Base-by-base conservation (phyloP, 192 early-diverging fungal genomes). In the Backusella psychrophila region DNA sequence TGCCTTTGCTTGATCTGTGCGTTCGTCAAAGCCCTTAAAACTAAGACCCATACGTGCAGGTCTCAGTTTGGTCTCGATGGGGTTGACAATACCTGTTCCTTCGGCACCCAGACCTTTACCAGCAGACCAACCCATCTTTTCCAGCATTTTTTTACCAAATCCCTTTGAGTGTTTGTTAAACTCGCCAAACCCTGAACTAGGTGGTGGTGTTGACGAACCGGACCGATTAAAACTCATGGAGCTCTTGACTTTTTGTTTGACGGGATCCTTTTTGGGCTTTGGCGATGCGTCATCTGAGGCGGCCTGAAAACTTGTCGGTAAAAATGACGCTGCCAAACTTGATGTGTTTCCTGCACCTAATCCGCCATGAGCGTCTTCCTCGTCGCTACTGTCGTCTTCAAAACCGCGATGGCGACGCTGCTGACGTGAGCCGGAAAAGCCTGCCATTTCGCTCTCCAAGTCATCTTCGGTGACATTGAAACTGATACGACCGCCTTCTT, bases 71-170 rank as follows among this genome's bases (percentile, higher is more conserved):
- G 94, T 94, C 65, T 98, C 93, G 35, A 99, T 92, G 6, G 98
- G 98, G 66, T 96, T 93, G 4, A 95, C 87, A 23, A 97, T 97
- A 74, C 98, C 98, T 53, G 85, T 83, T 6, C 95, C 94, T 7
- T 92, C 90, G 59, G 85, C 85, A 1, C 98, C 98, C n/a, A 99
- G 84, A 74, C 97, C 96, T 84, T 94, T 86, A 17, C 98, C 98
- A 29, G 83, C 85, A 76, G 88, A 88, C 89, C 93, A 99, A 38
- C 97, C 97, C 94, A 96, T 95, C 75, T 93, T 95, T 67, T 91
- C 83, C 87, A 99, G 86, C 90, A 97, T 91, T 39, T 90, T 90
- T 79, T 91, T 84, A 53, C 93, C 95, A 74, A 94, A 86, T 9
- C 95, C 94, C 39, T 87, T 92, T 5, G 89, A 89, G 66, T 90